phyloP scores from a whole-genome alignment of 169 alveolate genomes.

The Plasmodium chabaudi region DNA sequence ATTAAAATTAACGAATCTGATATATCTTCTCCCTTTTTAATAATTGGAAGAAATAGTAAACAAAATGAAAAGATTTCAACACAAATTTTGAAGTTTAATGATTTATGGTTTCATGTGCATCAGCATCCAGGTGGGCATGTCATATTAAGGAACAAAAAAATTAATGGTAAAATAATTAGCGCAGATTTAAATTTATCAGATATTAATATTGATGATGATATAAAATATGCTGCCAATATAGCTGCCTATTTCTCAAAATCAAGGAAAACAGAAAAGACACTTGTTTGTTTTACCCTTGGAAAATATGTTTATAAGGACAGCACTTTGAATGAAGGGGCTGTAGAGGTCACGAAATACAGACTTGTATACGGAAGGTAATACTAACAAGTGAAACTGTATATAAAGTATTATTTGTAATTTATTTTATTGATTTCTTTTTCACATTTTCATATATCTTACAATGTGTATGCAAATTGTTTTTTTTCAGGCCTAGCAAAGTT shows the following conservation, averaged over 20 bases:
- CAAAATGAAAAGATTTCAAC: slow-evolving; percentile 85
- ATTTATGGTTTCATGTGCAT: slow-evolving; percentile 85
- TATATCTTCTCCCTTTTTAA: slow-evolving; percentile 81
- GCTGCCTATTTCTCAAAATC: slow-evolving; percentile 84
- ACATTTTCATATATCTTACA: background rate
- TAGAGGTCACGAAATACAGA: slow-evolving; percentile 76
- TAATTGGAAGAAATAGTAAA: slow-evolving; percentile 83
- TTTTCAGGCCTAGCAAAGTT: slow-evolving; percentile 68
- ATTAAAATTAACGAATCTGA: slow-evolving; percentile 78
- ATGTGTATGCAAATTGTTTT: background rate
- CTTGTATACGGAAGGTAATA: slow-evolving; percentile 78
- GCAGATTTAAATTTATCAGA: slow-evolving; percentile 44
- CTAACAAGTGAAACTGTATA: slow-evolving; percentile 31
- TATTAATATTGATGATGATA: slow-evolving; percentile 72
- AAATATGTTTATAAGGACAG: slow-evolving; percentile 78
- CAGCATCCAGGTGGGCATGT: slow-evolving; percentile 87
- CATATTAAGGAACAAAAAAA: slow-evolving; percentile 77
- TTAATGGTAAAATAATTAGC: slow-evolving; percentile 67
- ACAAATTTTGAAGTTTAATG: slow-evolving; percentile 79
- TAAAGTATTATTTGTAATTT: background rate
- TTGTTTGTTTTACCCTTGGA: slow-evolving; percentile 79
- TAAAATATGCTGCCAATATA: slow-evolving; percentile 85
- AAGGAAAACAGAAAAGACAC: slow-evolving; percentile 49
- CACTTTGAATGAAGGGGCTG: slow-evolving; percentile 83
- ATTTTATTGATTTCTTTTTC: too few relatives aligned